Evolutionary conservation across 176 grass and related monocot genomes (phyloP).

Genomic region (Alloteropsis semialata): DNA sequence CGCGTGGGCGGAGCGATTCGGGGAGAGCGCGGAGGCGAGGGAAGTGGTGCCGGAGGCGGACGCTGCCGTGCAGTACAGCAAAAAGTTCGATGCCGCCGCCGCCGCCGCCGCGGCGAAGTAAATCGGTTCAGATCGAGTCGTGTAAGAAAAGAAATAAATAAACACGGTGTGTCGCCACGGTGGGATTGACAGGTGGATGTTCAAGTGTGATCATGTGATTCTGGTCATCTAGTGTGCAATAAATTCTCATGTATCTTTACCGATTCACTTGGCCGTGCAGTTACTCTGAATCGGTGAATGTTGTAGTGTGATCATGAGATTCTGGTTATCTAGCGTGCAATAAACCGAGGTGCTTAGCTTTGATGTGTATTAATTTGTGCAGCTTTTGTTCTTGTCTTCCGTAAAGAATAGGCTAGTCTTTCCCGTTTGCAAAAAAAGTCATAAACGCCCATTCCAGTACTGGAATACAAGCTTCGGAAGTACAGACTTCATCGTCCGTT

Average conservation of each 20-base stretch:
- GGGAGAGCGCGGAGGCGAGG: neutral
- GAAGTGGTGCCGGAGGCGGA: slow-evolving; percentile 12
- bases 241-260: no score
- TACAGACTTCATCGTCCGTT: no score
- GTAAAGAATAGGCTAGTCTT: no score
- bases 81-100: neutral
- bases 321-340: no score
- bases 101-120: neutral
- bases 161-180: neutral
- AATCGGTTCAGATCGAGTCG: neutral
- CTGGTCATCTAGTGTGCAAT: neutral
- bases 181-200: neutral
- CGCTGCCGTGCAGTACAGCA: neutral
- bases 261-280: no score
- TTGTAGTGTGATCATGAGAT: no score
- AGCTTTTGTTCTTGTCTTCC: no score
- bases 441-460: no score
- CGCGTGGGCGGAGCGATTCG: slow-evolving; percentile 38
- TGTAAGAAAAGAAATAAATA: no score
- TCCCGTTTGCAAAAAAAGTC: no score
- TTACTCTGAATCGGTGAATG: no score
- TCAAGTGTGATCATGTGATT: neutral
- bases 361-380: neutral
- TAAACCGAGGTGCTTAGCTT: neutral
- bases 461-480: no score